Percentiles rank a stretch among this genome's conserved stretches.
phyloP scores from a whole-genome alignment of 2,329 filamentous ascomycete genomes.

The Parastagonospora avenae region DNA sequence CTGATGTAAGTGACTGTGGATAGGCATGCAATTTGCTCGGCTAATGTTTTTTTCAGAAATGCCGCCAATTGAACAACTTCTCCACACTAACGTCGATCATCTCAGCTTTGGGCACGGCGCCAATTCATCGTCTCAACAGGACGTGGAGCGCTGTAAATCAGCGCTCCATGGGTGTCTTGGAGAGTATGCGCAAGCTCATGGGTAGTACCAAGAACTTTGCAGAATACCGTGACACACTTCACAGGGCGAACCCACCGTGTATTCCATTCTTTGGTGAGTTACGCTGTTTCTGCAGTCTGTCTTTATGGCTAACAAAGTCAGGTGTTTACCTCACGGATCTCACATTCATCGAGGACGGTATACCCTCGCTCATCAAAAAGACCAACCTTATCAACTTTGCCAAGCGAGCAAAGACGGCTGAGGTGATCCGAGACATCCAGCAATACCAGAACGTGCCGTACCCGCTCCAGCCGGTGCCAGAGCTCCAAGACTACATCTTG shows the following conservation, averaged over 20 bases:
- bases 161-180: conserved; percentile 77
- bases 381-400: conserved; percentile 98
- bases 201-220: conserved; percentile 97
- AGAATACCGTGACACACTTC: conserved; percentile 91
- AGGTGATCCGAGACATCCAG: conserved; percentile 97
- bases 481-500: conserved; percentile 95
- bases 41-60: conserved; percentile 70
- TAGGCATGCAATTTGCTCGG: conserved; percentile 1
- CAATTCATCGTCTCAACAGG: conserved; percentile 88
- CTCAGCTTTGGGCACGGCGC: conserved; percentile 90
- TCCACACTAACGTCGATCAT: conserved; percentile 98
- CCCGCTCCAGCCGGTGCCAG: conserved; percentile 82
- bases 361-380: conserved; percentile 94
- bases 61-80: conserved; percentile 90
- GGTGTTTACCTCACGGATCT: conserved; percentile 96
- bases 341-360: conserved; percentile 98
- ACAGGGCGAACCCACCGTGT: conserved; percentile 92
- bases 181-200: conserved; percentile 94
- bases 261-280: conserved; percentile 93
- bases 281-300: neutral
- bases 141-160: conserved; percentile 95
- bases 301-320: conserved; percentile 47
- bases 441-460: conserved; percentile 99
- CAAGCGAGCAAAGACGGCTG: conserved; percentile 95
- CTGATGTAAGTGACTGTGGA: conserved; percentile 71